Evolutionary conservation across 345 rosid species (phyloP).

Genomic region (Mangifera indica): DNA sequence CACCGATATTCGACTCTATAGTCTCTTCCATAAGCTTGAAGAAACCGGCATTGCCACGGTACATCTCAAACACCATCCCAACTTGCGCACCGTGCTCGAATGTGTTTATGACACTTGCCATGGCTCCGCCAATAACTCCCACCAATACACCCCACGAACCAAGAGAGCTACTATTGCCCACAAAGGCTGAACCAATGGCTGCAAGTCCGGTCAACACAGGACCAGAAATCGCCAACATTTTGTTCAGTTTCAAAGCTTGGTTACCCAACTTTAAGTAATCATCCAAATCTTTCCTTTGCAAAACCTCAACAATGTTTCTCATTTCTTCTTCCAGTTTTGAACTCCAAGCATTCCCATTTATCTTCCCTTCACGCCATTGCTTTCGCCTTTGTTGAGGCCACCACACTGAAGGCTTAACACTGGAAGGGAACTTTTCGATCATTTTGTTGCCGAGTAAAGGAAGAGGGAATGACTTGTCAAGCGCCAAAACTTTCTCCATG

Average conservation of each 20-base stretch:
- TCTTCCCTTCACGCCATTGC: neutral
- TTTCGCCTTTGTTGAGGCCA: conserved; percentile 33
- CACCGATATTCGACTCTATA: conserved; percentile 36
- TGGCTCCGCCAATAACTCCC: conserved; percentile 40
- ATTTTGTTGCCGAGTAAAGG: conserved; percentile 43
- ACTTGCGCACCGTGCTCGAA: conserved; percentile 49
- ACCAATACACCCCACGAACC: conserved; percentile 27
- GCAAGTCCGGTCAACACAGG: conserved; percentile 47
- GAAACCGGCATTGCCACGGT: conserved; percentile 48
- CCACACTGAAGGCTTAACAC: conserved; percentile 50
- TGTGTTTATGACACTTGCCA: conserved; percentile 40
- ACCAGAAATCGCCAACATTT: conserved; percentile 41
- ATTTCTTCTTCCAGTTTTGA: conserved; percentile 40
- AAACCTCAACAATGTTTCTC: conserved; percentile 29
- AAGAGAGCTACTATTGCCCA: conserved; percentile 11
- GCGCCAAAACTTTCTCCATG: conserved; percentile 43
- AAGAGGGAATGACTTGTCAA: conserved; percentile 59
- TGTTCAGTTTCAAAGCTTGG: conserved; percentile 40
- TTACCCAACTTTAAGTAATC: conserved; percentile 43
- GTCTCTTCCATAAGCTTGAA: conserved; percentile 43
- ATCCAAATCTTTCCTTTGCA: conserved; percentile 42
- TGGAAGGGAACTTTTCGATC: conserved; percentile 51
- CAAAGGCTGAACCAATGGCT: conserved; percentile 39
- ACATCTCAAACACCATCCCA: conserved; percentile 64
- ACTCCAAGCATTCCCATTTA: conserved; percentile 41